Evolutionary conservation across 805 yeast species (phyloP).

Genomic region (Suhomyces tanzawaensis): DNA sequence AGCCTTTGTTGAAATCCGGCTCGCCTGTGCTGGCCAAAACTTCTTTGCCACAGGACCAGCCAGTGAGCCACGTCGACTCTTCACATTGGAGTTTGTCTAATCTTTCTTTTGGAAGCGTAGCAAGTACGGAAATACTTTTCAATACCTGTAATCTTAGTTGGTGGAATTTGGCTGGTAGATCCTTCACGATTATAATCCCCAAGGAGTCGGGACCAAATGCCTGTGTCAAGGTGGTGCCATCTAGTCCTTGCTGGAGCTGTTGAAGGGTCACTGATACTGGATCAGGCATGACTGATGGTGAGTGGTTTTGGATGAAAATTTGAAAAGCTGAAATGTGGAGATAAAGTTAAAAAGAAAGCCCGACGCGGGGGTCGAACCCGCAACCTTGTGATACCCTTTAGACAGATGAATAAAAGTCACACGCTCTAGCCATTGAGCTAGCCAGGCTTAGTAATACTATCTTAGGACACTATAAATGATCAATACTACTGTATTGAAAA

Average conservation of each 20-base stretch:
- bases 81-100: slow-evolving; percentile 43
- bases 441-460: slow-evolving; percentile 1
- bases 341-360: slow-evolving; percentile 1
- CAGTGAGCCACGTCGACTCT: slow-evolving; percentile 52
- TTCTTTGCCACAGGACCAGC: slow-evolving; percentile 63
- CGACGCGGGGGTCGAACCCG: slow-evolving; percentile 4
- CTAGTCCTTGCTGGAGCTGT: slow-evolving; percentile 30
- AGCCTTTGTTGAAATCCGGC: slow-evolving; percentile 54
- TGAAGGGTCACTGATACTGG: slow-evolving; percentile 32
- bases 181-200: slow-evolving; percentile 50
- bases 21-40: slow-evolving; percentile 38
- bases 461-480: too few species aligned
- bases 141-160: slow-evolving; percentile 44
- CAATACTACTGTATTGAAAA: too few species aligned
- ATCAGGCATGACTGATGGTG: background rate
- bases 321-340: background rate
- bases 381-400: slow-evolving; percentile 1
- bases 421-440: slow-evolving; percentile 4
- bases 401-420: background rate
- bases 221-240: slow-evolving; percentile 26
- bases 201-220: slow-evolving; percentile 58
- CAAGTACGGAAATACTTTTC: slow-evolving; percentile 40
- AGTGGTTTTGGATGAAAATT: background rate
- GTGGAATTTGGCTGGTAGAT: slow-evolving; percentile 37
- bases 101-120: slow-evolving; percentile 32